phyloP scores from a whole-genome alignment of 495 filamentous ascomycete species.

The Pseudoneurospora amorphoporcata region DNA sequence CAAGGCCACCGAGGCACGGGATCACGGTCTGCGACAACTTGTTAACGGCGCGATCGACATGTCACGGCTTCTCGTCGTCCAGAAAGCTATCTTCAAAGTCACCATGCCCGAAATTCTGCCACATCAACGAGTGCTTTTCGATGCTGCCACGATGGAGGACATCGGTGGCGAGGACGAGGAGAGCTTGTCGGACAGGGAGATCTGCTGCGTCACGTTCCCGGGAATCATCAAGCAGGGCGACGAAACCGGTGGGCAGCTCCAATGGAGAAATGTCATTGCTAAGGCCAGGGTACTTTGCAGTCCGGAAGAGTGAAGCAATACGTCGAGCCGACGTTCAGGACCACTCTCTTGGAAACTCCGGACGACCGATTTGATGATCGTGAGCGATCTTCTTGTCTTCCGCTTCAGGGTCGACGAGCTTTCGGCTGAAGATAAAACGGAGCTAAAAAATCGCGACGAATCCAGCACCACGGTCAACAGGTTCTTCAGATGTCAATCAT shows the following conservation, averaged over 20 bases:
- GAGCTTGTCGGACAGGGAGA: conserved; percentile 31
- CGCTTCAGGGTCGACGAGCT: neutral
- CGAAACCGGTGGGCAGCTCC: conserved; percentile 41
- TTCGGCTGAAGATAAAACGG: neutral
- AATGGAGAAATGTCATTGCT: conserved; percentile 44
- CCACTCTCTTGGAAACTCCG: neutral
- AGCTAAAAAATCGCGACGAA: neutral
- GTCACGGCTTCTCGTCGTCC: conserved; percentile 38
- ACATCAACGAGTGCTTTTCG: conserved; percentile 39
- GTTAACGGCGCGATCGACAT: conserved; percentile 39
- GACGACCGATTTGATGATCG: neutral
- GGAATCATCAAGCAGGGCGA: conserved; percentile 45
- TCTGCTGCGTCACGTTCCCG: conserved; percentile 41
- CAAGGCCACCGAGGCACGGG: conserved; percentile 30
- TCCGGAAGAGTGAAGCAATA: conserved; percentile 20
- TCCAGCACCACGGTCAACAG: neutral
- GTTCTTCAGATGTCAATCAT: neutral
- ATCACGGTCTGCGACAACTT: conserved; percentile 35
- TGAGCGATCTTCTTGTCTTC: neutral
- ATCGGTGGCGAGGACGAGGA: conserved; percentile 47
- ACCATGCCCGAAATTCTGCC: conserved; percentile 39
- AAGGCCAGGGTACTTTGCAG: conserved; percentile 45
- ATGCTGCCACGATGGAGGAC: conserved; percentile 44
- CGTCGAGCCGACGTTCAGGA: neutral
- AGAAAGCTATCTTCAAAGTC: conserved; percentile 42